A percentile compares a stretch with the other conserved stretches of the same genome.
phyloP scores from a whole-genome alignment of 179 eudicot species.

The Carnegiea gigantea region DNA sequence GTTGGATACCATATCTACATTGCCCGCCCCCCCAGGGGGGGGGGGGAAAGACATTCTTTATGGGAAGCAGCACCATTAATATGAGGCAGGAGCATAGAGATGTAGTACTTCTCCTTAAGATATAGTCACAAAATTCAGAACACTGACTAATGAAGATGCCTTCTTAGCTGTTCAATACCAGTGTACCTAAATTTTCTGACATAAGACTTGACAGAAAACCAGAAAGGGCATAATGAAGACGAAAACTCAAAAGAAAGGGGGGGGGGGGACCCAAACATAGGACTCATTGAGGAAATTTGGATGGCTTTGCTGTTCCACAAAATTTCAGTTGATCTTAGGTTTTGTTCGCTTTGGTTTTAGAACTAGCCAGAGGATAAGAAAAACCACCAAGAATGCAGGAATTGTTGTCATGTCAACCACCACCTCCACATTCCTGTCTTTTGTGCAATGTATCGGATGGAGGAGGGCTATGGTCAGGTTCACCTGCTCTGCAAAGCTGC shows the following conservation, averaged over 20 bases:
- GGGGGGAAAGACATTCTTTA: no score
- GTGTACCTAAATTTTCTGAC: background rate
- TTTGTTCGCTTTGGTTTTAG: conserved; percentile 79
- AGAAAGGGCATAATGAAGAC: background rate
- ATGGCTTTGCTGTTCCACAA: background rate
- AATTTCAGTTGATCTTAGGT: conserved; percentile 85
- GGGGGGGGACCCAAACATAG: background rate
- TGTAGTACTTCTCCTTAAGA: no score
- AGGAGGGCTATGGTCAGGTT: conserved; percentile 57
- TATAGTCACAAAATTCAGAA: no score
- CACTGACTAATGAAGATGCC: background rate
- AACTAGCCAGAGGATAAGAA: conserved; percentile 66
- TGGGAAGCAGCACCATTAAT: no score
- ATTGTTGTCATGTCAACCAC: conserved; percentile 79
- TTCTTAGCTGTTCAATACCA: background rate
- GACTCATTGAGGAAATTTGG: background rate
- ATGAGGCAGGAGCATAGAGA: no score
- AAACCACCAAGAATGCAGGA: conserved; percentile 79
- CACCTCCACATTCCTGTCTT: conserved; percentile 72
- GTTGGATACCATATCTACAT: no score
- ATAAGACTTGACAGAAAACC: background rate
- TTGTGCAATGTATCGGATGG: conserved; percentile 84
- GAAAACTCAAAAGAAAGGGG: background rate
- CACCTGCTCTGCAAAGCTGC: conserved; percentile 75
- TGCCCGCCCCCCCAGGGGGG: no score